These are phyloP conservation scores for Gastrodia elata DNA, from an alignment of 106 monocot species.

Conservation along the genomic window DNA sequence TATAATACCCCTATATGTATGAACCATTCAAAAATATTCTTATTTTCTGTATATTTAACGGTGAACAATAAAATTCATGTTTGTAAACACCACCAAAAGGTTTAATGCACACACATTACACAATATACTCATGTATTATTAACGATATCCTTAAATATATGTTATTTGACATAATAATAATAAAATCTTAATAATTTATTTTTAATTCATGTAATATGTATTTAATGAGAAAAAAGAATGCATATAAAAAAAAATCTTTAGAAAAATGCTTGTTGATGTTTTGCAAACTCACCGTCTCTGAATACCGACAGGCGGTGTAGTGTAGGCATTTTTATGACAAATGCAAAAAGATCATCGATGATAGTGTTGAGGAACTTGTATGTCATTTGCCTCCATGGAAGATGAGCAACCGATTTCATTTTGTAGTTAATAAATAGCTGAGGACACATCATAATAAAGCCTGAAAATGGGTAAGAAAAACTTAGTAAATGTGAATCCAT, in stretches of 20 bases:
- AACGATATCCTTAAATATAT: too few relatives aligned
- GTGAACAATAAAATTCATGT: too few relatives aligned
- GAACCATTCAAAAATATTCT: too few relatives aligned
- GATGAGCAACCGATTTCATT: constrained; percentile 85
- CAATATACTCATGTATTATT: too few relatives aligned
- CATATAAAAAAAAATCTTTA: neutral
- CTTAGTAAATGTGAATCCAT: neutral
- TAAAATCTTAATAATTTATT: too few relatives aligned
- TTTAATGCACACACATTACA: too few relatives aligned
- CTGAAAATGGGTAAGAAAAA: constrained; percentile 22
- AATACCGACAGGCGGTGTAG: constrained; percentile 96
- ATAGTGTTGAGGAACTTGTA: constrained; percentile 98
- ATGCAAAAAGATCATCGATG: constrained; percentile 87
- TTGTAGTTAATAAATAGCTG: constrained; percentile 96
- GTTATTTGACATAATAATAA: too few relatives aligned
- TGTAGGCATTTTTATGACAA: constrained; percentile 96
- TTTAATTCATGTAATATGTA: too few relatives aligned
- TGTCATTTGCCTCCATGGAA: constrained; percentile 99
- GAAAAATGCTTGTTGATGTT: neutral
- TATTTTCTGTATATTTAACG: too few relatives aligned
- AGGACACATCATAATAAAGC: constrained; percentile 99
- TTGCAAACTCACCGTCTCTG: constrained; percentile 75
- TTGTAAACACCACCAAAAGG: too few relatives aligned
- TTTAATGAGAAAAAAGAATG: too few relatives aligned
- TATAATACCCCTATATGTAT: too few relatives aligned